Evolutionary conservation across 768 basidiomycete genomes (phyloP), one percentile per base, ranked within the genome.

Genomic region (Leccinum subtestaceum): DNA sequence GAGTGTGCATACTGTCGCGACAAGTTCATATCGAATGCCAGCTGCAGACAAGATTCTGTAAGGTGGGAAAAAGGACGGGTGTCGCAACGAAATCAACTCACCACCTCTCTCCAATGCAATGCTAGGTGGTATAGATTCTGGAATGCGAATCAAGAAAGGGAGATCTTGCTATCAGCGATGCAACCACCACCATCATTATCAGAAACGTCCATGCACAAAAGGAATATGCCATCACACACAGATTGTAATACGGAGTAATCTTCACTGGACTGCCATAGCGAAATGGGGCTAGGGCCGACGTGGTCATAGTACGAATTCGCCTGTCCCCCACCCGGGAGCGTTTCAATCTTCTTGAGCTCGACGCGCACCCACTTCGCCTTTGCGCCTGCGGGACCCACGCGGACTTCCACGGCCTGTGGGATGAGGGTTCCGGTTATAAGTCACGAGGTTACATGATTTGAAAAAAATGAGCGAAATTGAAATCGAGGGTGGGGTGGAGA

Each of bases 361-460:
- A 97, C 85, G 63, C 88, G 85, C 25, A 98, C 88, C 88, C 91
- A 96, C 74, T 93, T 92, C 27, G 91, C 91, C 76, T 93, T 95
- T 69, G 92, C 83, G 15, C 90, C 88, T 61, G 85, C 81, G 2
- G 79, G 77, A 0, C 85, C 87, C 5, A 87, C 80, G 17, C 95
- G 86, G 12, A 98, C 82, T 72, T 98, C 95, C 53, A 98, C 83
- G 19, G 91, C 87, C 92, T 5, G 48, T 21, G 43, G 58, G 23
- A 45, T 45, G 31, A 48, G 47, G 47, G 48, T 57, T 52, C 7
- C 8, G 8, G 7, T 38, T n/a, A 21, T 1, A 27, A 40, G 69
- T 19, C 60, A 63, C 9, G 36, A 31, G 38, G 32, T 38, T 15
- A 0, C 21, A 36, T 31, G 12, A 29, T 52, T 52, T 19, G 43